Evolutionary conservation across 208 protist species (phyloP), one percentile per base, ranked within the genome.

Genomic region (Trypanosoma rangeli): DNA sequence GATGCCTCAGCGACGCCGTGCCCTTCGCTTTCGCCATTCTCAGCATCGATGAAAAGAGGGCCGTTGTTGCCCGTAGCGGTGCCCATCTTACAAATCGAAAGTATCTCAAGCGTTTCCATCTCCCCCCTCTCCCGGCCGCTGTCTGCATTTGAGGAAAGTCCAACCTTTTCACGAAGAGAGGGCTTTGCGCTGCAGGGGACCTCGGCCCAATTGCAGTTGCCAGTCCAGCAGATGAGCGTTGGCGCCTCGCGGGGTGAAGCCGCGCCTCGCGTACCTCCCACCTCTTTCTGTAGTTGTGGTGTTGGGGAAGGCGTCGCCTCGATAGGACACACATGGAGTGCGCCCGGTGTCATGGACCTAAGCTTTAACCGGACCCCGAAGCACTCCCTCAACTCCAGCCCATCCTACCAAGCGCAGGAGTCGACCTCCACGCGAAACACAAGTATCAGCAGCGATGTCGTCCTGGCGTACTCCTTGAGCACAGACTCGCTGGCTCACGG

Each of bases 51-150:
- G 53, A 58, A 33, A 61, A 54, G 39, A 59, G 44, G 60, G 53
- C 26, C 42, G 52, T 35, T 52, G 57, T 54, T 61, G 18, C 56
- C 59, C 5, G 73, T 9, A 53, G 1, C 39, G 1, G 20, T 18
- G 3, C 52, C 44, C 28, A 15, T 50, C 10, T 20, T 64, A 15
- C 26, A 31, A 7, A 16, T 20, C 0, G 70, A 69, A 15, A 84
- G 79, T 50, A 10, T 72, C 15, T 60, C 65, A 44, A 83, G 78
- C 28, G 59, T 84, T 26, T 73, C 68, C 18, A 64, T 87, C 7
- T 84, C 78, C 0, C 82, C 82, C 4, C 74, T 82, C 42, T 87
- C 82, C 5, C 74, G 72, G n/a, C 72, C 78, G 42, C 56, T 76
- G 46, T 84, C 82, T 15, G 24, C 39, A 29, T 56, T n/a, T 31